Evolutionary conservation across 257 asterid genomes (phyloP).

Genomic region (Ligustrum vulgare): DNA sequence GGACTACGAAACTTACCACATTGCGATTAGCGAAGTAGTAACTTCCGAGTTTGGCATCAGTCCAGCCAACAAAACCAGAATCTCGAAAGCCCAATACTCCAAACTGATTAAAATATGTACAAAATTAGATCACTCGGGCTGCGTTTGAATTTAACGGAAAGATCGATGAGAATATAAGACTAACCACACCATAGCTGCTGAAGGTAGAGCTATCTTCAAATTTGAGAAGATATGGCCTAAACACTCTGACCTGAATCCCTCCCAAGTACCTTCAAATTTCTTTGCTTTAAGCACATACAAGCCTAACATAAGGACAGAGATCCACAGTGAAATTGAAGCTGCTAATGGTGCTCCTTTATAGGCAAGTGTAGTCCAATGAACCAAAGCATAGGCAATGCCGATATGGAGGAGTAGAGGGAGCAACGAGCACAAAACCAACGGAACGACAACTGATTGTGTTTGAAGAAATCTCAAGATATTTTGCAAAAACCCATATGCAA

Average conservation of each 20-base stretch:
- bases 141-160: background rate
- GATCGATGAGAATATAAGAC: slow-evolving; percentile 6
- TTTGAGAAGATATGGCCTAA: slow-evolving; percentile 25
- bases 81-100: slow-evolving; percentile 89
- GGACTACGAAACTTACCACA: slow-evolving; percentile 52
- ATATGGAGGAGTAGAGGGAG: slow-evolving; percentile 50
- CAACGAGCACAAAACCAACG: slow-evolving; percentile 56
- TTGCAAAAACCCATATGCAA: slow-evolving; percentile 66
- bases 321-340: slow-evolving; percentile 64
- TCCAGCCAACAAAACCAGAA: slow-evolving; percentile 78
- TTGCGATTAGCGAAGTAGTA: slow-evolving; percentile 73
- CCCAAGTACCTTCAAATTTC: slow-evolving; percentile 50
- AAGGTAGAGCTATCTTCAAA: slow-evolving; percentile 63
- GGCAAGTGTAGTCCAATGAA: slow-evolving; percentile 47
- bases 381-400: slow-evolving; percentile 50
- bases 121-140: background rate
- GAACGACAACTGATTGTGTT: slow-evolving; percentile 55
- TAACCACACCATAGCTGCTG: slow-evolving; percentile 79
- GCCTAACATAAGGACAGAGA: slow-evolving; percentile 46
- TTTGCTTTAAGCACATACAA: slow-evolving; percentile 36
- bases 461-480: slow-evolving; percentile 69
- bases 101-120: slow-evolving; percentile 38
- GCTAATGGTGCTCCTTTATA: slow-evolving; percentile 63
- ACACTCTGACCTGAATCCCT: slow-evolving; percentile 47
- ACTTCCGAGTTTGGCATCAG: slow-evolving; percentile 72